These are phyloP conservation scores for Aspergillus pseudoglaucus DNA, from an alignment of 2,329 filamentous ascomycete species.

Conservation along the genomic window DNA sequence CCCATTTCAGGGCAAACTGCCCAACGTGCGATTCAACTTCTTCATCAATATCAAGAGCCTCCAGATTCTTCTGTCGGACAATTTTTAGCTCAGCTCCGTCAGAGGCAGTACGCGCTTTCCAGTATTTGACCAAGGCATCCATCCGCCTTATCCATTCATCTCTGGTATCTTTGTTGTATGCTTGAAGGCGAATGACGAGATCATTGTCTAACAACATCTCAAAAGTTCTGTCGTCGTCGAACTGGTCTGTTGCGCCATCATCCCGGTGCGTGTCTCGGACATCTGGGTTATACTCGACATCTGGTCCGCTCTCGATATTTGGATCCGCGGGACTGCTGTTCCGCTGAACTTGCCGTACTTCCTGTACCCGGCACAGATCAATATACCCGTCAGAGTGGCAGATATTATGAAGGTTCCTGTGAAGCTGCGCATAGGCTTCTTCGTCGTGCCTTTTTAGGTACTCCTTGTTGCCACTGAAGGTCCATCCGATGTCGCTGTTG, in stretches of 20 bases:
- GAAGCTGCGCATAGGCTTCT: conserved; percentile 53
- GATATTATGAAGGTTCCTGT: conserved; percentile 54
- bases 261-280: conserved; percentile 42
- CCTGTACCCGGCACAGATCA: conserved; percentile 51
- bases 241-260: conserved; percentile 47
- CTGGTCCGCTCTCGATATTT: conserved; percentile 45
- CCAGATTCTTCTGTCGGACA: conserved; percentile 53
- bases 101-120: conserved; percentile 50
- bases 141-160: conserved; percentile 58
- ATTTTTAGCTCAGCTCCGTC: conserved; percentile 54
- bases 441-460: conserved; percentile 48
- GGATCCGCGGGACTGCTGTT: conserved; percentile 50
- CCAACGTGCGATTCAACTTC: conserved; percentile 59
- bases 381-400: conserved; percentile 58
- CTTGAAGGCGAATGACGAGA: conserved; percentile 55
- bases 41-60: conserved; percentile 57
- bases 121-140: conserved; percentile 53
- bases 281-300: conserved; percentile 51
- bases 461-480: conserved; percentile 42
- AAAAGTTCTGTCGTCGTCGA: conserved; percentile 54
- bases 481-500: conserved; percentile 52
- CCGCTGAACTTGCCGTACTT: conserved; percentile 50
- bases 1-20: conserved; percentile 62
- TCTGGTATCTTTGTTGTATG: conserved; percentile 51
- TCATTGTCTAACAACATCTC: conserved; percentile 58